Conservation (phyloP, 1,284 basidiomycete species). For the Pseudozyma pruni region DNA sequence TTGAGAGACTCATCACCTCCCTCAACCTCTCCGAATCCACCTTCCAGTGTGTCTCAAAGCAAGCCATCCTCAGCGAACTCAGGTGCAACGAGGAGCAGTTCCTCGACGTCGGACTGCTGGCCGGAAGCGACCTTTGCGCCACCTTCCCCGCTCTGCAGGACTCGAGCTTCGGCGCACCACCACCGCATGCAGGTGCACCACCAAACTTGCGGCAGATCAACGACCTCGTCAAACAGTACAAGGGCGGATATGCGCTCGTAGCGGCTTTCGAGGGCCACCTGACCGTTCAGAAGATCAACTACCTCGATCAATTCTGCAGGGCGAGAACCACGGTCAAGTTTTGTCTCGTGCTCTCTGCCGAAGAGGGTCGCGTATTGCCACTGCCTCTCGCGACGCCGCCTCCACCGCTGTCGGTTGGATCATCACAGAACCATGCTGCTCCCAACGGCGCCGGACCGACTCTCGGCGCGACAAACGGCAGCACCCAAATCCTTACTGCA, state of each 20-base stretch:
- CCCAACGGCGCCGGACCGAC: slow-evolving; percentile 68
- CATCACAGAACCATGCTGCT: slow-evolving; percentile 13
- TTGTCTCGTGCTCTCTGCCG: slow-evolving; percentile 87
- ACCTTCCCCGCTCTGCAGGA: slow-evolving; percentile 80
- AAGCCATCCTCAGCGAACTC: slow-evolving; percentile 79
- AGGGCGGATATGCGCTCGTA: slow-evolving; percentile 58
- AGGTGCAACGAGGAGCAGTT: slow-evolving; percentile 87
- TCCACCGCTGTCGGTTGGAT: slow-evolving; percentile 58
- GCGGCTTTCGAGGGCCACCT: slow-evolving; percentile 71
- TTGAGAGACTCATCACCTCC: slow-evolving; percentile 94
- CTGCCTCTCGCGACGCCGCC: slow-evolving; percentile 80
- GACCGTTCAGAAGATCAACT: slow-evolving; percentile 79
- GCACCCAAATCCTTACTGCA: slow-evolving; percentile 76
- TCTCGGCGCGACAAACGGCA: slow-evolving; percentile 70
- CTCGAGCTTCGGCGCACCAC: slow-evolving; percentile 68
- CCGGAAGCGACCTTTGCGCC: slow-evolving; percentile 86
- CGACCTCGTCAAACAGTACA: slow-evolving; percentile 67
- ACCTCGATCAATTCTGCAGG: slow-evolving; percentile 87
- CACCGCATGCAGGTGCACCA: slow-evolving; percentile 31
- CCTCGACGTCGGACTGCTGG: slow-evolving; percentile 89
- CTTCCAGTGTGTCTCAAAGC: slow-evolving; percentile 88
- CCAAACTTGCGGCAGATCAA: slow-evolving; percentile 68
- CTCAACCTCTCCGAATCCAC: slow-evolving; percentile 63
- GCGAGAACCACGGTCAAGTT: slow-evolving; percentile 92
- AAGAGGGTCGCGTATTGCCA: slow-evolving; percentile 83